Evolutionary conservation across 345 rosid genomes (phyloP).

Genomic region (Eucalyptus curtisii): DNA sequence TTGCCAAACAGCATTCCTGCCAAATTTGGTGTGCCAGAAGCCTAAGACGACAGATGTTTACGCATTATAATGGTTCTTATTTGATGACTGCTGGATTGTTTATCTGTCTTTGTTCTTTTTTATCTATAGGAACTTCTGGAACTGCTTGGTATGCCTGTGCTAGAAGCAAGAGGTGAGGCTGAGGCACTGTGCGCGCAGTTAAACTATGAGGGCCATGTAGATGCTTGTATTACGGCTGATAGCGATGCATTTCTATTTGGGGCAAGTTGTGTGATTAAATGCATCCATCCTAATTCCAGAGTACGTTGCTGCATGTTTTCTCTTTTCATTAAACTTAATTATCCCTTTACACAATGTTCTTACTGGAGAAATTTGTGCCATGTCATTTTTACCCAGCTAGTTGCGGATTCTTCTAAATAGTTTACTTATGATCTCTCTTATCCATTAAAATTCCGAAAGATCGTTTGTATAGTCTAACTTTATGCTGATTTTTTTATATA

Average conservation of each 20-base stretch:
- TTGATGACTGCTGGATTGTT: background rate
- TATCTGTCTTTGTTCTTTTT: background rate
- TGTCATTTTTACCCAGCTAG: background rate
- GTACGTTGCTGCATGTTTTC: constrained; percentile 14
- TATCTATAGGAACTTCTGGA: constrained; percentile 55
- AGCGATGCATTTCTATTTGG: constrained; percentile 94
- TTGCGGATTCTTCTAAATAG: background rate
- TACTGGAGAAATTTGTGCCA: background rate
- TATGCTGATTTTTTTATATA: background rate
- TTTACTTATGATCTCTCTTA: background rate
- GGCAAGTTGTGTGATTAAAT: constrained; percentile 73
- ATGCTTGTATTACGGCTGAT: constrained; percentile 89
- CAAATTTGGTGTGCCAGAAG: background rate
- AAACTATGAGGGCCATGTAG: constrained; percentile 62
- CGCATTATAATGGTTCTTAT: background rate
- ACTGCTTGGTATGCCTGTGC: constrained; percentile 79
- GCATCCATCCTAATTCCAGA: constrained; percentile 57
- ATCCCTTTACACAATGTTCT: background rate
- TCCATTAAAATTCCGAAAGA: background rate
- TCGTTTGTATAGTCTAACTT: background rate
- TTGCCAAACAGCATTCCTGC: background rate
- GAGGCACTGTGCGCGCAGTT: constrained; percentile 90
- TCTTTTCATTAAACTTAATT: background rate
- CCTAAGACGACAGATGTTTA: background rate
- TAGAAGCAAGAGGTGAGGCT: constrained; percentile 79